Evolutionary conservation across 345 rosid genomes (phyloP).

Genomic region (Mangifera indica): DNA sequence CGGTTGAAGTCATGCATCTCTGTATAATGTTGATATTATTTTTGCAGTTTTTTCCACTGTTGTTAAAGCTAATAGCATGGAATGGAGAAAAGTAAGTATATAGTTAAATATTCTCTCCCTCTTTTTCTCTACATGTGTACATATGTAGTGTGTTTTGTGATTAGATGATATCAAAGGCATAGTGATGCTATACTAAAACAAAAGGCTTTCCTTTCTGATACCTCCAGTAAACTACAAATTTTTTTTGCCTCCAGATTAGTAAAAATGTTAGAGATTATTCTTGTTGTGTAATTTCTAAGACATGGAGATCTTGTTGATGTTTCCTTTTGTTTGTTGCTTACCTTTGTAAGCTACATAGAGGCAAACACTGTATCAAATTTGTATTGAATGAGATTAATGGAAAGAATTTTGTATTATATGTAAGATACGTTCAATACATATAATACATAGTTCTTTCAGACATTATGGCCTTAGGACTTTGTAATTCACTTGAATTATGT

Average conservation of each 20-base stretch:
- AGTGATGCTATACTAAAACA: neutral
- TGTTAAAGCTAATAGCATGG: constrained; percentile 95
- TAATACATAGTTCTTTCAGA: too few species aligned
- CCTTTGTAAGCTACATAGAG: neutral
- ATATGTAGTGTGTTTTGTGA: too few species aligned
- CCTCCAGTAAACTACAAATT: neutral
- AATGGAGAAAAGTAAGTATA: constrained; percentile 83
- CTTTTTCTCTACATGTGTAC: neutral
- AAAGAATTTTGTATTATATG: neutral
- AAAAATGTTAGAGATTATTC: neutral
- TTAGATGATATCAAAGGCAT: neutral
- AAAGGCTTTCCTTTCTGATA: neutral
- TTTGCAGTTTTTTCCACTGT: constrained; percentile 88
- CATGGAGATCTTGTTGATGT: neutral
- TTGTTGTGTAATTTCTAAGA: neutral
- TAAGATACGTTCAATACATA: too few species aligned
- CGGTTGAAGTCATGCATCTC: neutral
- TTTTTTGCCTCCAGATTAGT: neutral
- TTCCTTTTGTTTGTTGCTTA: neutral
- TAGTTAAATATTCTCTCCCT: constrained; percentile 21
- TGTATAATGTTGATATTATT: constrained; percentile 18
- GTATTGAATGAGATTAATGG: neutral
- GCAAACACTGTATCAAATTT: neutral
- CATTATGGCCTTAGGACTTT: neutral
- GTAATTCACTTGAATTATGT: neutral